These are phyloP conservation scores for Pestalotiopsis sp. DNA, from an alignment of 2,329 filamentous ascomycete species.

Conservation along the genomic window DNA sequence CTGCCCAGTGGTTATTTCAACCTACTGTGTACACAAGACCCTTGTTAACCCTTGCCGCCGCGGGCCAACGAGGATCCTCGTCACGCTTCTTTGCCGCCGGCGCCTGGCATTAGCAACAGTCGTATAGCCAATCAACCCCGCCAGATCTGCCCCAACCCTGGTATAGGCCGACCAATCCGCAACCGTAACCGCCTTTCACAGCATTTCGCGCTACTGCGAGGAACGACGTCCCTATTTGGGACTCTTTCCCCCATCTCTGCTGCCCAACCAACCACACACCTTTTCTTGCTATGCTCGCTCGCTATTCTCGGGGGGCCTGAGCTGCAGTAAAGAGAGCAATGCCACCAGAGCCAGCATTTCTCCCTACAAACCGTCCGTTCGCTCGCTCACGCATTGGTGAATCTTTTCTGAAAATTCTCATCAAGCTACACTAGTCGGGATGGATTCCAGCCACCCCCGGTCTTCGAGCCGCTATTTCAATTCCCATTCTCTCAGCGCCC, in stretches of 20 bases:
- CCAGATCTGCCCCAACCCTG: slow-evolving; percentile 27
- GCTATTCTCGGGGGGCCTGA: slow-evolving; percentile 12
- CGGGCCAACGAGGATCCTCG: slow-evolving; percentile 14
- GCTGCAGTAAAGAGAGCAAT: slow-evolving; percentile 17
- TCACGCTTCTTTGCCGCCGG: slow-evolving; percentile 31
- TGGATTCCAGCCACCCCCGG: slow-evolving; percentile 16
- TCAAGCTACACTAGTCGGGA: background rate
- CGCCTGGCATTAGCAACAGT: slow-evolving; percentile 30
- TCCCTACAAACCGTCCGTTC: background rate
- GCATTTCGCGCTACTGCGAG: slow-evolving; percentile 37
- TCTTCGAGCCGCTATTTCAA: slow-evolving; percentile 18
- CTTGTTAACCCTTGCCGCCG: background rate
- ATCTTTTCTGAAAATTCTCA: background rate
- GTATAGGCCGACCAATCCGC: slow-evolving; percentile 37
- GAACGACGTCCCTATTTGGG: slow-evolving; percentile 33
- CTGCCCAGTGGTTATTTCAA: background rate
- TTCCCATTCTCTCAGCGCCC: slow-evolving; percentile 4
- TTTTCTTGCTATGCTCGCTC: slow-evolving; percentile 19
- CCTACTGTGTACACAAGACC: background rate
- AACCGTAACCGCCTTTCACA: slow-evolving; percentile 31
- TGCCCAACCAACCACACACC: slow-evolving; percentile 32
- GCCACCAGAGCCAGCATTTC: slow-evolving; percentile 18
- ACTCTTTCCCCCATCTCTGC: slow-evolving; percentile 25
- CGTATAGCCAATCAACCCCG: slow-evolving; percentile 31
- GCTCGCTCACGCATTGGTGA: slow-evolving; percentile 18